Base-by-base conservation (phyloP, 148 eudicot genomes). In the Selenicereus undatus region DNA sequence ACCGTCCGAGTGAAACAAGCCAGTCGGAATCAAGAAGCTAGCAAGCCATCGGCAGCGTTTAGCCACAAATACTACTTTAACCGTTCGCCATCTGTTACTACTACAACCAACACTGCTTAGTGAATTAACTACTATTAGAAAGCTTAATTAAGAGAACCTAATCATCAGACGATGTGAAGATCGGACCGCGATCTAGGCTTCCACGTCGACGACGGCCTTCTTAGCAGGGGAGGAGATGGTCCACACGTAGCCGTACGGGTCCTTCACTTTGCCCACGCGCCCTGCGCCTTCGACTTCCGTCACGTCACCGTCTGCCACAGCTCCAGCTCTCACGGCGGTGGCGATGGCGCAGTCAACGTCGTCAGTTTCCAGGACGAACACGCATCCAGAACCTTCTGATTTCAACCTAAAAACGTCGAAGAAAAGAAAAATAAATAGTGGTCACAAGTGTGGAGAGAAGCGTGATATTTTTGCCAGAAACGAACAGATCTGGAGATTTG, bases 191-290 rank as follows among this genome's bases (percentile, higher is more conserved):
- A 30, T 52, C 72, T 71, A 88, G 29, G 90, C 91, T 29, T 89
- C 89, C 80, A 68, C 90, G 20, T 83, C 89, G 26, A 77, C 13
- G 65, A 83, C 36, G 39, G 76, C 21, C 54, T 79, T 81, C 87
- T 87, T 88, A 21, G 87, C 56, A 36, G 91, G 85, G 12, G 93
- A 71, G 81, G 89, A 85, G 65, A 95, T 86, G 29, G 83, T 27
- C 97, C 97, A 95, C 43, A 85, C 51, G 35, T 82, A 87, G 69
- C 98, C 98, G 45, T 78, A 95, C 0, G 98, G 96, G 58, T 93
- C 98, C 91, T 90, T 91, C 80, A 95, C 85, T 80, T 90, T 90
- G 1, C 89, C 95, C 35, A 84, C 86, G 79, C 88, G 89, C 58
- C 88, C 93, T 21, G 77, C 85, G 18, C 84, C 89, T n/a, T 90